Evolutionary conservation across 2,329 filamentous ascomycete genomes (phyloP).

Genomic region (Talaromyces sp.): DNA sequence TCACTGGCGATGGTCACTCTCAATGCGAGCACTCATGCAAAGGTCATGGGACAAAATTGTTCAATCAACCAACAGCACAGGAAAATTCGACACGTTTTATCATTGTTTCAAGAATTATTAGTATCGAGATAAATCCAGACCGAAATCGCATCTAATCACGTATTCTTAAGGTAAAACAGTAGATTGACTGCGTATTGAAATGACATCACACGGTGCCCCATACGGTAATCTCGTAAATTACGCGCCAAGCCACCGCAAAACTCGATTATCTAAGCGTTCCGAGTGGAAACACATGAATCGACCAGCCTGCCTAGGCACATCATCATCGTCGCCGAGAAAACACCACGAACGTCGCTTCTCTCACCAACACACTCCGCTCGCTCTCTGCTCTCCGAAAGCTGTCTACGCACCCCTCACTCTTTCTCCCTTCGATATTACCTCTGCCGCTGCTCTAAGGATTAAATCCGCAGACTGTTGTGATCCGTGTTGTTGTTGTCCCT

Average conservation of each 20-base stretch:
- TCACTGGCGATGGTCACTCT: background rate
- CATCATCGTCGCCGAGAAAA: background rate
- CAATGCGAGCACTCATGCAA: background rate
- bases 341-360: conserved; percentile 10
- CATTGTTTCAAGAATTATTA: too few species aligned
- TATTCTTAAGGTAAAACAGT: background rate
- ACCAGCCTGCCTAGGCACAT: conserved; percentile 11
- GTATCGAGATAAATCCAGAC: background rate
- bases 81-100: background rate
- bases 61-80: background rate
- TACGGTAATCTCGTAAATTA: conserved; percentile 13
- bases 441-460: background rate
- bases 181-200: conserved; percentile 5
- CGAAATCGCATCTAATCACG: background rate
- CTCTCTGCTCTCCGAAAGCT: background rate
- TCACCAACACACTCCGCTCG: background rate
- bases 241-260: conserved; percentile 8
- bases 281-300: conserved; percentile 5
- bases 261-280: conserved; percentile 13
- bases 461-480: background rate
- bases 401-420: background rate
- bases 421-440: background rate
- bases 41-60: background rate
- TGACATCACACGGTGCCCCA: conserved; percentile 10
- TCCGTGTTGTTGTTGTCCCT: conserved; percentile 21